Evolutionary conservation across 176 grass and related monocot species (phyloP).

Genomic region (Metroxylon sagu): DNA sequence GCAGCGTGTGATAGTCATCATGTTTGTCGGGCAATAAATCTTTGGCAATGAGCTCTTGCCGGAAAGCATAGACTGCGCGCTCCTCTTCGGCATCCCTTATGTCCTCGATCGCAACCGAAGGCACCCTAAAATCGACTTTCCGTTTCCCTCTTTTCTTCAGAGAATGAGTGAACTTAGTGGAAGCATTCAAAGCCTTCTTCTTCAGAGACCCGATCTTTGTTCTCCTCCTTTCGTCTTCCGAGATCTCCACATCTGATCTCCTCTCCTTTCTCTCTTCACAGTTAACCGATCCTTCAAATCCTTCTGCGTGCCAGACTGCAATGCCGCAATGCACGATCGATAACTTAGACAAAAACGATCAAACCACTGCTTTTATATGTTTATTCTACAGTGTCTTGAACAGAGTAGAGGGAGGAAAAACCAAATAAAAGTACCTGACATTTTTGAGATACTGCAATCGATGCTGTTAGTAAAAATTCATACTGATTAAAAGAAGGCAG

Average conservation of each 20-base stretch:
- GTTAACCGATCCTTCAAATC: constrained; percentile 58
- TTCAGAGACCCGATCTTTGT: constrained; percentile 79
- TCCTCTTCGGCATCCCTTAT: constrained; percentile 91
- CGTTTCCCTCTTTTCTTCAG: constrained; percentile 83
- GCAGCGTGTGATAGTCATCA: constrained; percentile 91
- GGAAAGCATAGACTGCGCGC: constrained; percentile 66
- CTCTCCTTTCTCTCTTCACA: constrained; percentile 60
- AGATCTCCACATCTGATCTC: constrained; percentile 54
- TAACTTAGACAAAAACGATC: background rate
- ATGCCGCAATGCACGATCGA: background rate
- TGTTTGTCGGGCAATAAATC: constrained; percentile 70
- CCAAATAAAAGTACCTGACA: too few relatives aligned
- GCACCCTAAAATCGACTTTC: constrained; percentile 82
- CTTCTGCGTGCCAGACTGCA: constrained; percentile 53
- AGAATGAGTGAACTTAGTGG: constrained; percentile 69
- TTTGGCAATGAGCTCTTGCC: constrained; percentile 49
- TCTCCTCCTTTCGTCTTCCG: constrained; percentile 87
- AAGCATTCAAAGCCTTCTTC: constrained; percentile 82
- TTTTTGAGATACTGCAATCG: too few relatives aligned
- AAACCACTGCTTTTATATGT: too few relatives aligned
- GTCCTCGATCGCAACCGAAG: constrained; percentile 89
- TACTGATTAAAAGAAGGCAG: too few relatives aligned
- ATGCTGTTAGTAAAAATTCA: too few relatives aligned
- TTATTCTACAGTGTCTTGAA: too few relatives aligned
- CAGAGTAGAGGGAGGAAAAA: too few relatives aligned